phyloP scores from a whole-genome alignment of 441 rosid genomes.

The Euphorbia celastroides region DNA sequence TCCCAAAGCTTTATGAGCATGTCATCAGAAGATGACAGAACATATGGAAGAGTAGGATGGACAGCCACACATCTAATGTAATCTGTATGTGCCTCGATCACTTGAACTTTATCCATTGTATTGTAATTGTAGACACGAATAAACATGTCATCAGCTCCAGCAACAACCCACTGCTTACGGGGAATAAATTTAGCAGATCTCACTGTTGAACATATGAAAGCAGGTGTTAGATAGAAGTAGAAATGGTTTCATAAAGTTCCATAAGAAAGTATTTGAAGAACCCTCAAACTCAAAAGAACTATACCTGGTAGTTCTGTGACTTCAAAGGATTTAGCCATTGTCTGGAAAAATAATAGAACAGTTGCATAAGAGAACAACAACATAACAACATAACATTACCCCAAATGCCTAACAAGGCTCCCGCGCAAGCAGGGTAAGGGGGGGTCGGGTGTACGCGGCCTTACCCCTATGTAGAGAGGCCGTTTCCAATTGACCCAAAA shows the following conservation, averaged over 20 bases:
- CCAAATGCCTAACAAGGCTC: no score
- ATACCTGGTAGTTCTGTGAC: conserved; percentile 71
- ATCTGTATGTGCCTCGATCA: conserved; percentile 82
- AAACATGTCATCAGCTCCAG: conserved; percentile 77
- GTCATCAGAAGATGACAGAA: conserved; percentile 84
- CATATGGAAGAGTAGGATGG: conserved; percentile 72
- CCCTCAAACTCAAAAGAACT: background rate
- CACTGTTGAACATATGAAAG: conserved; percentile 35
- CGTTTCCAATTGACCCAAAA: no score
- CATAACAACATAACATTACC: no score
- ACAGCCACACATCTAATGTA: conserved; percentile 69
- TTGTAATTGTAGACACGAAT: conserved; percentile 73
- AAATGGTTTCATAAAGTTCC: background rate
- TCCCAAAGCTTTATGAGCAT: conserved; percentile 95
- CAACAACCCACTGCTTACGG: conserved; percentile 85
- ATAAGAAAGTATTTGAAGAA: background rate
- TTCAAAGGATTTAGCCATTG: conserved; percentile 60
- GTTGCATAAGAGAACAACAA: no score
- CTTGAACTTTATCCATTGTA: conserved; percentile 67
- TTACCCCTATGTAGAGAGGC: no score
- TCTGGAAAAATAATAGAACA: conserved; percentile 43
- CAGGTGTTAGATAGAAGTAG: conserved; percentile 1
- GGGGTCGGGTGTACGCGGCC: no score
- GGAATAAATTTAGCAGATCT: conserved; percentile 75
- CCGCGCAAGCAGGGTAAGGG: no score